Evolutionary conservation across 257 asterid species (phyloP), one percentile per base, ranked within the genome.

Genomic region (Scutellaria barbata): DNA sequence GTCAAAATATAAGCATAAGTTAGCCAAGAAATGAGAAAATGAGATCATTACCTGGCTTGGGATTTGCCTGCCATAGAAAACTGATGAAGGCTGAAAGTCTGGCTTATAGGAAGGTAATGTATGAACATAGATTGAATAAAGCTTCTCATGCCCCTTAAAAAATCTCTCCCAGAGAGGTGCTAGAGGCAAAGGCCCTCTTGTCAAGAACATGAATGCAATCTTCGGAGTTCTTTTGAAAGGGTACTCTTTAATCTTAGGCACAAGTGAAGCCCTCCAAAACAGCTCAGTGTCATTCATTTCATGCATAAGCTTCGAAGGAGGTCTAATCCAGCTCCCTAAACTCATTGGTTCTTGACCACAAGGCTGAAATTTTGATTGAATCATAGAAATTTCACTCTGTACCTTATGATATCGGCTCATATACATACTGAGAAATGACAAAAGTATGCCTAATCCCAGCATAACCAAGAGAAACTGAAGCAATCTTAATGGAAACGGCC

Each of bases 161-260:
- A 88, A 92, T 71, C 69, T 87, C 82, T 92, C 96, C 98, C 98
- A 93, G 71, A 93, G 82, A 18, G 96, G 96, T 6, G 96, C 90
- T 72, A 93, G 30, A 22, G 96, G 95, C 86, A 93, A 72, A 69
- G 89, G 90, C 46, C 98, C 98, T 80, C 94, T 84, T 0, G 97
- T 77, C 89, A 93, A 86, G 90, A 90, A 93, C 97, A 93, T 93
- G 83, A 93, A 93, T 3, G 96, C 97, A 62, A 93, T 85, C 88
- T 88, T 93, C 1, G 89, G 94, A 20, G 74, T 70, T 72, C 98
- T 82, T 69, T 87, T 80, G 67, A 87, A 93, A 35, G 96, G 97
- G 73, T 88, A 93, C 41, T 58, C 22, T 71, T 86, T 77, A 13
- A 90, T 81, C 65, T 12, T 61, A 4, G 98, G 90, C 66, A 67